Percentiles rank a stretch among this genome's conserved stretches.
phyloP scores from a whole-genome alignment of 1,284 basidiomycete species.

The Trametes hirsuta region DNA sequence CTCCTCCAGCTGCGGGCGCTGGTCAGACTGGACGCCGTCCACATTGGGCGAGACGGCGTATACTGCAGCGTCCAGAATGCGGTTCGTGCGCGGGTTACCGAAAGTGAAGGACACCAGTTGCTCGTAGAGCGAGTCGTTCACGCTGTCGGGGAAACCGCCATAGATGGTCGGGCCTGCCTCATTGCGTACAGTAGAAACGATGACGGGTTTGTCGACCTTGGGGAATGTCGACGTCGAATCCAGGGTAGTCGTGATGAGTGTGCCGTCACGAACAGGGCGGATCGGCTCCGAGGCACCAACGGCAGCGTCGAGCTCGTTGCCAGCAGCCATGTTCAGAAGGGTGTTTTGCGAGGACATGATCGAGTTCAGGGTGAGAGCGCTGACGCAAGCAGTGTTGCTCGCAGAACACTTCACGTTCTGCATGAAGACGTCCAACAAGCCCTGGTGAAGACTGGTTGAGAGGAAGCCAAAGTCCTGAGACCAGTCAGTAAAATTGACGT shows the following conservation, averaged over 20 bases:
- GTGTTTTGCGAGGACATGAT: slow-evolving; percentile 55
- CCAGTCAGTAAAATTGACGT: neutral
- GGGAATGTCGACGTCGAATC: slow-evolving; percentile 62
- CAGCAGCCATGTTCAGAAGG: slow-evolving; percentile 43
- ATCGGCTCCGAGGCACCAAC: slow-evolving; percentile 62
- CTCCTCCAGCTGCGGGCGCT: slow-evolving; percentile 56
- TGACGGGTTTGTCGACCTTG: slow-evolving; percentile 59
- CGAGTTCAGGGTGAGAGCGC: slow-evolving; percentile 48
- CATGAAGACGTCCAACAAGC: slow-evolving; percentile 60
- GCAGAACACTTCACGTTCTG: slow-evolving; percentile 49
- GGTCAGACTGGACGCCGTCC: slow-evolving; percentile 41
- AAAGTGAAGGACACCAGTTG: slow-evolving; percentile 49
- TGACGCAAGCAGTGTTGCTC: slow-evolving; percentile 53
- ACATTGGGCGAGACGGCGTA: slow-evolving; percentile 52
- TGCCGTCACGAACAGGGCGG: slow-evolving; percentile 61
- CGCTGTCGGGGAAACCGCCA: slow-evolving; percentile 39
- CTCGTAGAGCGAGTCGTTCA: slow-evolving; percentile 47
- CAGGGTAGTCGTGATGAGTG: slow-evolving; percentile 59
- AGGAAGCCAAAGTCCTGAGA: slow-evolving; percentile 75
- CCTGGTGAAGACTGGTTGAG: slow-evolving; percentile 52
- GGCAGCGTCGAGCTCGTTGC: slow-evolving; percentile 47
- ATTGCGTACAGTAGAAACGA: slow-evolving; percentile 71
- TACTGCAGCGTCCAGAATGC: slow-evolving; percentile 49
- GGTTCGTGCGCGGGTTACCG: slow-evolving; percentile 49
- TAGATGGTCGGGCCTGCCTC: slow-evolving; percentile 72